Evolutionary conservation across 2,329 filamentous ascomycete genomes (phyloP).

Genomic region (Capronia epimyces): DNA sequence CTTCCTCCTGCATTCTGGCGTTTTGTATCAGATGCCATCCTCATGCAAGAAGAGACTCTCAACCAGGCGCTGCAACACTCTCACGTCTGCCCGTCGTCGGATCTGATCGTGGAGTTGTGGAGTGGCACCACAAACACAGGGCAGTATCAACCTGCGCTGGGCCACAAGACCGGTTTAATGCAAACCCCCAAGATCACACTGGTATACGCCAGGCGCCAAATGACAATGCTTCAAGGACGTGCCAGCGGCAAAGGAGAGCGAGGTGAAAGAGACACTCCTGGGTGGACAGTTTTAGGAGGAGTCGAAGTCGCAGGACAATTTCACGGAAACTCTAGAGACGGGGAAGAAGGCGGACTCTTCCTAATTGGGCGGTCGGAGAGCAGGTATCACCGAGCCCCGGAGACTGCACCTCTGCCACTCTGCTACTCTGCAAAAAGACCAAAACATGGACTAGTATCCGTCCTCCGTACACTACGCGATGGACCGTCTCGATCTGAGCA

Average conservation of each 20-base stretch:
- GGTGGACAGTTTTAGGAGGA: not conserved
- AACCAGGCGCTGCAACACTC: not conserved
- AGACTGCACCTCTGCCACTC: not conserved
- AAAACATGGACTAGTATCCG: too few relatives aligned
- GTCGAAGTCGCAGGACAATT: constrained; percentile 12
- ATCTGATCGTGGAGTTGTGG: constrained; percentile 1
- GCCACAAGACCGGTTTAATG: not conserved
- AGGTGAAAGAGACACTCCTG: not conserved
- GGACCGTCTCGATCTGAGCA: not conserved
- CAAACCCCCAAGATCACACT: constrained; percentile 12
- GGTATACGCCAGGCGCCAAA: constrained; percentile 22
- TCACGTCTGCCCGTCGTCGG: not conserved
- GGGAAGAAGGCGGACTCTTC: not conserved
- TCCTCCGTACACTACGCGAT: not conserved
- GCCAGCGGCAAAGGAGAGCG: constrained; percentile 7
- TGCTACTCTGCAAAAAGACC: too few relatives aligned
- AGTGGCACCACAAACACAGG: constrained; percentile 1
- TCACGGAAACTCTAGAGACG: constrained; percentile 10
- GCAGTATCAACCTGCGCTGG: constrained; percentile 9
- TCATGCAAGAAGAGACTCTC: constrained; percentile 9
- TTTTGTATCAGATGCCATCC: constrained; percentile 48
- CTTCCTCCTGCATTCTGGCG: constrained; percentile 52
- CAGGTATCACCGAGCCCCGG: not conserved
- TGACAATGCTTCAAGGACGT: constrained; percentile 8
- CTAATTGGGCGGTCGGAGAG: constrained; percentile 8